phyloP scores from a whole-genome alignment of 495 filamentous ascomycete species.

The Neurospora sp. region DNA sequence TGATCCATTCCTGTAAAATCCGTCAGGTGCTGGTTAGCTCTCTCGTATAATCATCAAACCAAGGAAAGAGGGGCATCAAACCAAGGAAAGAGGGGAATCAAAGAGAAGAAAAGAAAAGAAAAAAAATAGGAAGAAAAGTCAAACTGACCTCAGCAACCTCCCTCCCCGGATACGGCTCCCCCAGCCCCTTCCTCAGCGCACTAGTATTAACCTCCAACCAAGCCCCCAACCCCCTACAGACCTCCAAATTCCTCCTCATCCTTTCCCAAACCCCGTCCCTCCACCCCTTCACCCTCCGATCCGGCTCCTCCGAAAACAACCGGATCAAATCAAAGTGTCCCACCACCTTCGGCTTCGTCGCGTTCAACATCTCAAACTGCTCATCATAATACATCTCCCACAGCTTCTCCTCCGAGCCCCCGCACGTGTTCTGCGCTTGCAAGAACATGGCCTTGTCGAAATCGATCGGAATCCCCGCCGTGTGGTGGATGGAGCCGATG shows the following conservation, averaged over 20 bases:
- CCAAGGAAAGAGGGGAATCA: neutral
- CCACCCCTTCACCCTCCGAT: slow-evolving; percentile 40
- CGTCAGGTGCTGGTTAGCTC: neutral
- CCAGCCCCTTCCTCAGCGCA: slow-evolving; percentile 78
- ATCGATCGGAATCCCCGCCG: slow-evolving; percentile 78
- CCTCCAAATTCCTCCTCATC: slow-evolving; percentile 61
- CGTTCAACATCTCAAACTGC: slow-evolving; percentile 68
- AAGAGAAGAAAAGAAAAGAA: neutral
- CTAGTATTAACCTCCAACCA: slow-evolving; percentile 83
- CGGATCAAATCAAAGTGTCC: slow-evolving; percentile 92
- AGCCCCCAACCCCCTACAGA: slow-evolving; percentile 62
- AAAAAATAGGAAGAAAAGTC: neutral
- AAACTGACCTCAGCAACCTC: slow-evolving; percentile 64
- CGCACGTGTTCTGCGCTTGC: slow-evolving; percentile 1
- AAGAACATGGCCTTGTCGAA: slow-evolving; percentile 59
- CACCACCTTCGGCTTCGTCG: slow-evolving; percentile 67
- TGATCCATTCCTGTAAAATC: slow-evolving; percentile 24
- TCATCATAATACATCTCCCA: slow-evolving; percentile 79
- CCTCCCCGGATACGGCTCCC: slow-evolving; percentile 75
- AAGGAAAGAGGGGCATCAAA: too few relatives aligned
- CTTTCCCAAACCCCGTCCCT: slow-evolving; percentile 58
- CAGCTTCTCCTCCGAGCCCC: slow-evolving; percentile 53
- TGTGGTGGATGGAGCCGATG: slow-evolving; percentile 86
- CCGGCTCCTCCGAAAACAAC: slow-evolving; percentile 59
- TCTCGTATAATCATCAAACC: too few relatives aligned